These are phyloP conservation scores for Brachypodium distachyon DNA, from an alignment of 202 grass and related monocot species.

Conservation along the genomic window DNA sequence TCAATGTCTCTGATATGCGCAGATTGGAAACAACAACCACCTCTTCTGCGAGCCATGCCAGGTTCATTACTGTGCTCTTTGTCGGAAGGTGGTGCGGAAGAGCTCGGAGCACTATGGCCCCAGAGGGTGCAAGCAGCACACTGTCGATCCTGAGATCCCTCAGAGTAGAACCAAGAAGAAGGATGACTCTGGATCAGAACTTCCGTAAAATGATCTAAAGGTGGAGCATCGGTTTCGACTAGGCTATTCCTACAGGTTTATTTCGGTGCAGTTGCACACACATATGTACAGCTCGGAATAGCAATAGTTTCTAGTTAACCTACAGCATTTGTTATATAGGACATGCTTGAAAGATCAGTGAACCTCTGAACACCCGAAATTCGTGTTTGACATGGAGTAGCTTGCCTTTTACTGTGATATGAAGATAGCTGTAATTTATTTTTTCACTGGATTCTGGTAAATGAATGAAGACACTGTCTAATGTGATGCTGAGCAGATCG, in stretches of 20 bases:
- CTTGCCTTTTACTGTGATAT: too few species aligned
- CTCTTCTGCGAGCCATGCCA: conserved; percentile 52
- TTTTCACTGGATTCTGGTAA: too few species aligned
- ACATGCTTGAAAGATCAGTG: background rate
- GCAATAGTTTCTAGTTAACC: background rate
- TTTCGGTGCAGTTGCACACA: background rate
- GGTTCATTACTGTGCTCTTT: conserved; percentile 44
- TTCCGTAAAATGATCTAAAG: background rate
- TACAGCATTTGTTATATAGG: background rate
- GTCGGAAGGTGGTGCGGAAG: conserved; percentile 40
- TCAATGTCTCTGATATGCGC: background rate
- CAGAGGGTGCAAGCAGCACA: conserved; percentile 58
- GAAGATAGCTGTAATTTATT: too few species aligned
- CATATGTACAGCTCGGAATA: background rate
- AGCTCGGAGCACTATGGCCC: conserved; percentile 46
- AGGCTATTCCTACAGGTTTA: background rate
- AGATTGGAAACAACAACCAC: conserved; percentile 66
- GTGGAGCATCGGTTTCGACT: background rate
- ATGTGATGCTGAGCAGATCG: conserved; percentile 54
- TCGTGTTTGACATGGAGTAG: too few species aligned
- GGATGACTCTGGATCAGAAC: background rate
- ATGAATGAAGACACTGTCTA: too few species aligned
- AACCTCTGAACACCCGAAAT: too few species aligned
- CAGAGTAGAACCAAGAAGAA: background rate
- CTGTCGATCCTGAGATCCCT: background rate